Conservation (phyloP, 2,329 filamentous ascomycete species). For the Hymenoscyphus occultus region DNA sequence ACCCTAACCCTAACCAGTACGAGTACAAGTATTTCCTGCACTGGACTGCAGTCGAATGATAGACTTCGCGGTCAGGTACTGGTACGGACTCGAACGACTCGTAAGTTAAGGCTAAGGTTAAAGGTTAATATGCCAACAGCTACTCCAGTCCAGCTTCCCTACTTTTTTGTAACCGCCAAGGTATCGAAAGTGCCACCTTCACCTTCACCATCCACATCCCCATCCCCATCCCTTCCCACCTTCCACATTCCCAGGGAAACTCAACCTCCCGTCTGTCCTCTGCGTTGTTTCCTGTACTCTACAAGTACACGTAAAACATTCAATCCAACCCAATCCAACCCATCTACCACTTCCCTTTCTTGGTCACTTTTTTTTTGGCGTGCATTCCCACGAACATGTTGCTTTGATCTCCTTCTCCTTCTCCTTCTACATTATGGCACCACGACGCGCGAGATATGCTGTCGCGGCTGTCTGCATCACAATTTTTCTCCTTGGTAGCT, state of each 20-base stretch:
- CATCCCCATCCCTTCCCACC: background rate
- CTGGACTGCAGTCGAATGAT: too few species aligned
- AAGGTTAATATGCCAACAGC: background rate
- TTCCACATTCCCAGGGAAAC: background rate
- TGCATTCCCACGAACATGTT: background rate
- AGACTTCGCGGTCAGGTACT: too few species aligned
- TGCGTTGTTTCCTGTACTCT: background rate
- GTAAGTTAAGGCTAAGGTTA: background rate
- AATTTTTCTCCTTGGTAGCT: conserved; percentile 16
- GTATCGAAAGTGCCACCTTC: background rate
- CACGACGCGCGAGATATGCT: conserved; percentile 13
- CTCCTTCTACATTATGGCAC: conserved; percentile 1
- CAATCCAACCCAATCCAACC: background rate
- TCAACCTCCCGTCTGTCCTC: too few species aligned
- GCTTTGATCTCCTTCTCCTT: background rate
- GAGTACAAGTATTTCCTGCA: too few species aligned
- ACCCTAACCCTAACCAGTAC: too few species aligned
- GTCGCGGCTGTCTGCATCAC: conserved; percentile 14
- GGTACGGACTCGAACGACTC: too few species aligned
- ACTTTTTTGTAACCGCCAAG: background rate
- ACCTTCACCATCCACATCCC: background rate
- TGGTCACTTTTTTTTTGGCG: background rate
- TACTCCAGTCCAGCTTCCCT: background rate
- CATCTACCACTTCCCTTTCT: background rate
- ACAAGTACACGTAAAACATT: too few species aligned